Base-by-base conservation (phyloP, 352 stramenopile genomes). In the Pythium brachiatum region DNA sequence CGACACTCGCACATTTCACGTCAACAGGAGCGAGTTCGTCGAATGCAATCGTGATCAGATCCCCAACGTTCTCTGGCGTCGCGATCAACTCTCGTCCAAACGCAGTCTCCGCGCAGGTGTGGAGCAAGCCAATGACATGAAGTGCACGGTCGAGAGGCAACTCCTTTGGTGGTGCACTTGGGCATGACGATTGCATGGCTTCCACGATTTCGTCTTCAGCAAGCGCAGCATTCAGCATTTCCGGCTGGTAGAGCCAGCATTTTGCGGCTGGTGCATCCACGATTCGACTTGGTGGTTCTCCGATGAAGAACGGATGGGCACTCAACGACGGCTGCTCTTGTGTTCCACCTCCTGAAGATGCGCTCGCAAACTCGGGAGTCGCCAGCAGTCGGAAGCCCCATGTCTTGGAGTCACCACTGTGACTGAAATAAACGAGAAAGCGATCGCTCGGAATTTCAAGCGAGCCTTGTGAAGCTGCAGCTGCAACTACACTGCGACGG, bases 401-500 rank as follows among this genome's bases (percentile, higher is more conserved):
- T 7, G 71, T 70, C n/a, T 68, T 75, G 2, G 80, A 76, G 6
- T 64, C 69, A 6, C 70, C 73, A 56, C 79, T 76, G 23, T 85
- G 84, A 38, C 84, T 82, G 38, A 92, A 88, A 54, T 91, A 89
- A 12, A 93, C 76, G 39, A 92, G 63, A 68, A 90, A 90, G 3
- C 72, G 71, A 65, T 92, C 86, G 5, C 71, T 76, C 4, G 74
- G 72, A 31, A 94, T 87, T 31, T 92, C 82, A 15, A 91, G 58
- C n/a, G 73, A 67, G 41, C 69, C 65, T 26, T 66, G 44, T 8
- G 50, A 61, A 11, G 46, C 53, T 0, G 66, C 7, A 3, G 64
- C 64, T 9, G 44, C 55, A 7, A 58, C 48, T 2, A 68, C 21
- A 36, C 57, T 76, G 9, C 76, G 51, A 57, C 69, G 54, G 66